Conservation (phyloP, 208 protist species). For the Acanthamoeba triangularis region DNA sequence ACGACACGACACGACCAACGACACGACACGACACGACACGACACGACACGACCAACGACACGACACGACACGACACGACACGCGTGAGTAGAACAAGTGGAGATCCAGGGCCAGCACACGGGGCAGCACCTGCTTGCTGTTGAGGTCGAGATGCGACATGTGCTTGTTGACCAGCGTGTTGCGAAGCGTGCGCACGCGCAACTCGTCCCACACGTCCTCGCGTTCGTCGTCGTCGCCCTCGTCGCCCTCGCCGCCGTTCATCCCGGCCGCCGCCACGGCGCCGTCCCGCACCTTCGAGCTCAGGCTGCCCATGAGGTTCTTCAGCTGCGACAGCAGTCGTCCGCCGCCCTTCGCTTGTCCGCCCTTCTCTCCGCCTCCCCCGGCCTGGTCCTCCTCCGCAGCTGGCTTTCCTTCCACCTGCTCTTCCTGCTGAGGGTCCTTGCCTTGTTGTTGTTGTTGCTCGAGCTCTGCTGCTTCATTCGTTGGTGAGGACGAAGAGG, state of each 20-base stretch:
- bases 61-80: too few relatives aligned
- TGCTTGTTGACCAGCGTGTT: constrained; percentile 60
- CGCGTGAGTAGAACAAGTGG: too few relatives aligned
- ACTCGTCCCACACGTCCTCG: constrained; percentile 29
- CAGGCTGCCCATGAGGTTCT: constrained; percentile 30
- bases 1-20: neutral
- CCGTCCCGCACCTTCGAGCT: constrained; percentile 11
- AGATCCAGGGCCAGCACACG: too few relatives aligned
- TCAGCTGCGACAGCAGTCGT: neutral
- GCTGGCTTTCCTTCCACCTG: too few relatives aligned
- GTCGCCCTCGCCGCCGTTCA: neutral
- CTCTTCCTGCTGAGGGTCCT: too few relatives aligned
- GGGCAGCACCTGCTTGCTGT: constrained; percentile 51
- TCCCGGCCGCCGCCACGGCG: neutral
- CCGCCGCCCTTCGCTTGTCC: neutral
- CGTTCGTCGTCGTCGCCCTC: neutral
- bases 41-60: too few relatives aligned
- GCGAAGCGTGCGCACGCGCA: constrained; percentile 30
- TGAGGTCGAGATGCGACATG: constrained; percentile 55
- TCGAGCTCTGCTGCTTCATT: neutral
- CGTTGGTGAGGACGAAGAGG: neutral
- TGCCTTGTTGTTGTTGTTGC: too few relatives aligned
- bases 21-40: too few relatives aligned
- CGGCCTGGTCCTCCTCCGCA: neutral
- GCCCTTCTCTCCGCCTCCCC: neutral